Evolutionary conservation across 768 basidiomycete species (phyloP).

Genomic region (Russula vinacea): DNA sequence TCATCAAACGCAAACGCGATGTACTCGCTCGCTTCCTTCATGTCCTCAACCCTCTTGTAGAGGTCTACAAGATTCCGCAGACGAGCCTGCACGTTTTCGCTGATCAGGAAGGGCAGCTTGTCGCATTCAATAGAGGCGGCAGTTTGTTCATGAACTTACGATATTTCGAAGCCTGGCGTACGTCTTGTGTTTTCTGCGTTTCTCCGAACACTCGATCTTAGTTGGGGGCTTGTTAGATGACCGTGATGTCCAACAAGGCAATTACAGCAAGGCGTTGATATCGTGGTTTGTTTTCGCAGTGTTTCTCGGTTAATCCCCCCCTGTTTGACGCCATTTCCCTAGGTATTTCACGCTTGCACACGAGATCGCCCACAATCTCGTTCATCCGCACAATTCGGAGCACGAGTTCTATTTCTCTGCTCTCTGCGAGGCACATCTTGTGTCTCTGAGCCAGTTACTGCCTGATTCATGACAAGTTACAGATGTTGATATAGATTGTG

Average conservation of each 20-base stretch:
- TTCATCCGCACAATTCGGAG: slow-evolving; percentile 82
- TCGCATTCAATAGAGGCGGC: slow-evolving; percentile 91
- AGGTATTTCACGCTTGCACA: slow-evolving; percentile 93
- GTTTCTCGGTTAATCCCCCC: not conserved
- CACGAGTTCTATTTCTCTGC: slow-evolving; percentile 95
- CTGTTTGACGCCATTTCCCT: slow-evolving; percentile 1
- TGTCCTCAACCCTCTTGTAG: slow-evolving; percentile 60
- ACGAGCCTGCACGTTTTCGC: slow-evolving; percentile 82
- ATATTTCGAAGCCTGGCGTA: slow-evolving; percentile 85
- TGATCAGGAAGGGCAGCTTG: slow-evolving; percentile 73
- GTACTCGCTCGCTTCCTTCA: slow-evolving; percentile 68
- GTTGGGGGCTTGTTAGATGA: slow-evolving; percentile 55
- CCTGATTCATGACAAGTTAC: not conserved
- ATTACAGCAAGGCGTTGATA: slow-evolving; percentile 61
- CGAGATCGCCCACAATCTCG: slow-evolving; percentile 89
- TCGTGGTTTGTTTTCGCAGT: slow-evolving; percentile 57
- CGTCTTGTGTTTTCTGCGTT: slow-evolving; percentile 36
- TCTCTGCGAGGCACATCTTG: slow-evolving; percentile 69
- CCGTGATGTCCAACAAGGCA: slow-evolving; percentile 53
- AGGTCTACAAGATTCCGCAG: slow-evolving; percentile 71
- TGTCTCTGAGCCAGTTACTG: slow-evolving; percentile 36
- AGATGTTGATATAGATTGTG: not conserved
- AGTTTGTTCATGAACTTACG: slow-evolving; percentile 86
- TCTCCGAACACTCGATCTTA: not conserved
- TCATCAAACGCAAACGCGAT: slow-evolving; percentile 54